phyloP scores from a whole-genome alignment of 139 green algal species.

The Asterochloris sp. region DNA sequence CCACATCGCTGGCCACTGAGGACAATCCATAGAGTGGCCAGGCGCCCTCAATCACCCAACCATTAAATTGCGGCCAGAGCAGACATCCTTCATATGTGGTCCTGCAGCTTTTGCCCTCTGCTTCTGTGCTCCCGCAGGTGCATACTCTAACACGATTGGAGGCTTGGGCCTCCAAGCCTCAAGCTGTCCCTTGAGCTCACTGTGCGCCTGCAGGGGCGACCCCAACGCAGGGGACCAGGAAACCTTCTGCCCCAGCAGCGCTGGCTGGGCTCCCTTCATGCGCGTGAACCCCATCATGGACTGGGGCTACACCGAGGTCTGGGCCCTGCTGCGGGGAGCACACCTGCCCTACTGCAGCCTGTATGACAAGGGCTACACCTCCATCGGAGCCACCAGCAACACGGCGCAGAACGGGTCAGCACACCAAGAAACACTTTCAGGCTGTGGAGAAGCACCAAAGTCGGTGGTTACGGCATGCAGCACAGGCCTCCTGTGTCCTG shows the following conservation, averaged over 20 bases:
- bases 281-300: slow-evolving; percentile 94
- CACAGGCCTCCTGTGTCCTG: no score
- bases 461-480: no score
- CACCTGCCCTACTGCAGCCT: slow-evolving; percentile 75
- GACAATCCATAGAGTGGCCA: no score
- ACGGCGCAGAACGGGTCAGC: slow-evolving; percentile 72
- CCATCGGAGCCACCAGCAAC: slow-evolving; percentile 63
- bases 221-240: slow-evolving; percentile 81
- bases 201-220: slow-evolving; percentile 55
- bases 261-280: slow-evolving; percentile 96
- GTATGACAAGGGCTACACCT: slow-evolving; percentile 91
- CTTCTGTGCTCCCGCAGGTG: no score
- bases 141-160: no score
- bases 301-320: slow-evolving; percentile 94
- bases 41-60: no score
- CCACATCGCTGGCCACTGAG: no score
- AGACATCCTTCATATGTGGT: no score
- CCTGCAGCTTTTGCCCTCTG: no score
- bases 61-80: no score
- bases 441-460: not conserved
- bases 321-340: slow-evolving; percentile 72
- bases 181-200: not conserved
- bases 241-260: slow-evolving; percentile 80
- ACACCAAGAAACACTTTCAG: not conserved
- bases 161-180: no score